Percentiles rank a stretch among this genome's conserved stretches.
phyloP scores from a whole-genome alignment of 2,329 filamentous ascomycete species.

The Alternaria gaisen region DNA sequence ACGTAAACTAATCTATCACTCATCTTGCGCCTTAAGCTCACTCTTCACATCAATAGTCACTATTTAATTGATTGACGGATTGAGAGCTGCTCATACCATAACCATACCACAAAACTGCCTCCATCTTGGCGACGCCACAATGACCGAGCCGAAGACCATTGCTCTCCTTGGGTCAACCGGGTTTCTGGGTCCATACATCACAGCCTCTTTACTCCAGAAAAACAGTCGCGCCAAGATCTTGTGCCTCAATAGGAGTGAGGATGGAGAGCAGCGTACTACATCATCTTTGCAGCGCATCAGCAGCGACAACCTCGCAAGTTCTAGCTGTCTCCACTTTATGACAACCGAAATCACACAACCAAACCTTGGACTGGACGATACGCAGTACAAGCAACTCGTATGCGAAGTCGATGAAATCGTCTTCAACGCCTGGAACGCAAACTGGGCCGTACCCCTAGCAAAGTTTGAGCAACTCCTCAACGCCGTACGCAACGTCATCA shows the following conservation, averaged over 20 bases:
- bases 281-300: background rate
- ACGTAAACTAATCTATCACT: background rate
- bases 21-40: background rate
- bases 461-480: background rate
- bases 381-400: background rate
- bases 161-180: background rate
- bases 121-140: background rate
- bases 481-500: background rate
- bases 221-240: background rate
- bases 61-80: background rate
- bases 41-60: background rate
- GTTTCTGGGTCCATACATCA: conserved; percentile 2
- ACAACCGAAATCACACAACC: background rate
- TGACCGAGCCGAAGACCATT: background rate
- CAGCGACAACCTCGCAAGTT: background rate
- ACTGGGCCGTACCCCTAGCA: background rate
- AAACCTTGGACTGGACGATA: background rate
- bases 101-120: background rate
- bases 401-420: background rate
- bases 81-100: background rate
- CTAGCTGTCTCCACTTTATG: background rate
- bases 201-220: background rate
- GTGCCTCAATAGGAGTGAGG: conserved; percentile 1
- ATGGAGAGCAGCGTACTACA: conserved; percentile 4
- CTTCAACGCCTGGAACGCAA: conserved; percentile 7